A percentile compares a stretch with the other conserved stretches of the same genome.
Evolutionary conservation across 495 filamentous ascomycete species (phyloP).

Genomic region (Lophium mytilinum): DNA sequence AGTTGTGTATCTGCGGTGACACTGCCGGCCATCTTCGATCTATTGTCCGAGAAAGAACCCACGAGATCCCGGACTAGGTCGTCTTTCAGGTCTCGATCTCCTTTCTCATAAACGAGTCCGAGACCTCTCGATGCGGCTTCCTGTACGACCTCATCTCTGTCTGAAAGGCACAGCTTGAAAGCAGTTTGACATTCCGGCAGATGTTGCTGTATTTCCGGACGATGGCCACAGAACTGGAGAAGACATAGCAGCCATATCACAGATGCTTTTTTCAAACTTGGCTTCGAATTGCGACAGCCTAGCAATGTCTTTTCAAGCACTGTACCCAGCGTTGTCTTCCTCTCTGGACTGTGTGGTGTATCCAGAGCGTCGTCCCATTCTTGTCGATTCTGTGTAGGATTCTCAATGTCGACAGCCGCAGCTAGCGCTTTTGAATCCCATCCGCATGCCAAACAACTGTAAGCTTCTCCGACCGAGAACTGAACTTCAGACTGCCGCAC

Average conservation of each 20-base stretch:
- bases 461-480: constrained; percentile 80
- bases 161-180: constrained; percentile 79
- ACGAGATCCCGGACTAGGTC: constrained; percentile 81
- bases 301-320: constrained; percentile 60
- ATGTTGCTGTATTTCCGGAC: constrained; percentile 58
- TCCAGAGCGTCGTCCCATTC: constrained; percentile 7
- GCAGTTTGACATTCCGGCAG: constrained; percentile 74
- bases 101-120: constrained; percentile 84
- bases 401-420: constrained; percentile 55
- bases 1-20: constrained; percentile 84
- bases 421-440: constrained; percentile 64
- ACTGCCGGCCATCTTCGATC: constrained; percentile 59
- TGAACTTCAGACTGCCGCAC: constrained; percentile 77
- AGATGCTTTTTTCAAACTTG: constrained; percentile 76
- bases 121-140: constrained; percentile 89
- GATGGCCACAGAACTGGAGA: constrained; percentile 82
- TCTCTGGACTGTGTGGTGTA: constrained; percentile 22
- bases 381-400: constrained; percentile 20
- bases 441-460: constrained; percentile 64
- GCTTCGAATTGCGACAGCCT: constrained; percentile 75
- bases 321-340: constrained; percentile 42
- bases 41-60: constrained; percentile 68
- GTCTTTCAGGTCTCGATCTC: constrained; percentile 68
- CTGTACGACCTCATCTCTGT: constrained; percentile 87
- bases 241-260: constrained; percentile 88